A percentile compares a stretch with the other conserved stretches of the same genome.
Evolutionary conservation across 257 asterid species (phyloP).

Genomic region (Jaltomata sinuosa): DNA sequence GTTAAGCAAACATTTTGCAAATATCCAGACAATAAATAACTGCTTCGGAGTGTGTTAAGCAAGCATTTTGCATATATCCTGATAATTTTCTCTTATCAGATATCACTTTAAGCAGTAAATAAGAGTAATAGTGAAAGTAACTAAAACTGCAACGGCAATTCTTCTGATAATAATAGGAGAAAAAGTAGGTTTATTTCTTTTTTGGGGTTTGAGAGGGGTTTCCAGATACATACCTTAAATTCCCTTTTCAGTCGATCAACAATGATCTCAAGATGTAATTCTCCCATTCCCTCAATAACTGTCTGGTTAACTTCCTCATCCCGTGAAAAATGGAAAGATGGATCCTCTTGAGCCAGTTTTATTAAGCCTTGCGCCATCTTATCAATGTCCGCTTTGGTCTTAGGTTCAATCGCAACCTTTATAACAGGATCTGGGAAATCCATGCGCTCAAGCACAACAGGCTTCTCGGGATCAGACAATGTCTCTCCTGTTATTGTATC

Average conservation of each 20-base stretch:
- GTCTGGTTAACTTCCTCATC: constrained; percentile 94
- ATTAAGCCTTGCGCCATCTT: constrained; percentile 84
- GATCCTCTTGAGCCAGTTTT: constrained; percentile 97
- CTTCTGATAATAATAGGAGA: not conserved
- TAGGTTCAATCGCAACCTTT: constrained; percentile 97
- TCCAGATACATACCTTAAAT: constrained; percentile 48
- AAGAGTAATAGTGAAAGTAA: not conserved
- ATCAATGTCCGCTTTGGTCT: constrained; percentile 93
- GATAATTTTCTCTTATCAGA: not conserved
- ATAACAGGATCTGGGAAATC: constrained; percentile 99
- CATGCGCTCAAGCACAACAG: constrained; percentile 87
- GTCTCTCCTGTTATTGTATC: constrained; percentile 97
- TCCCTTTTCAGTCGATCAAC: constrained; percentile 97
- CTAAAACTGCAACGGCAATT: not conserved
- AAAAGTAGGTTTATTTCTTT: not conserved
- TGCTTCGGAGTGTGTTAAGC: not conserved
- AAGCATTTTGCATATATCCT: not conserved
- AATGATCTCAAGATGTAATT: constrained; percentile 88
- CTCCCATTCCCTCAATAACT: constrained; percentile 99
- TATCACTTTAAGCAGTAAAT: not conserved
- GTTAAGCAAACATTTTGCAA: not conserved
- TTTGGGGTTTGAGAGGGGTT: not conserved
- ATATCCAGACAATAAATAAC: not conserved
- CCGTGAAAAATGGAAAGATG: constrained; percentile 93
- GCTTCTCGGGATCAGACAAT: constrained; percentile 69